Evolutionary conservation across 805 yeast genomes (phyloP), one percentile per base, ranked within the genome.

Genomic region (Nematodospora valgi): DNA sequence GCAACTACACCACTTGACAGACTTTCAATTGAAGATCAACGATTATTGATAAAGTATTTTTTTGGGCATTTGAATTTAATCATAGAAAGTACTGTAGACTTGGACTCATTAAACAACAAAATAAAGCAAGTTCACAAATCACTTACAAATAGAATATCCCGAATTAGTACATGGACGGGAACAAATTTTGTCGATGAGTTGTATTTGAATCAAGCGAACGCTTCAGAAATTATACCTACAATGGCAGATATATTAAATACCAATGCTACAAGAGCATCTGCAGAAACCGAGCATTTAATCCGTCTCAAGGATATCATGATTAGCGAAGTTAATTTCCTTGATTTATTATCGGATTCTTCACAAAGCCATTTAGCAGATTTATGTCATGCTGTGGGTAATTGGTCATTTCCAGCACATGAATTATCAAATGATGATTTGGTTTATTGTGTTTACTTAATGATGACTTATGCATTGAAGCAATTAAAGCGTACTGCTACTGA

Each of bases 401-500:
- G 89, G 88, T 71, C 74, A 35, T 84, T 84, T 52, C 80, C 81
- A 14, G 84, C 89, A 2, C 86, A 80, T 51, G 74, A 73, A 45
- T 62, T 80, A 34, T 49, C 73, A 6, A 70, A 72, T 48, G 86
- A 83, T 54, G 93, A 84, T 54, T 70, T 83, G 42, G 61, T 79
- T 5, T 74, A 72, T 48, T 74, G 82, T 48, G 82, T 78, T 4
- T 75, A 54, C 45, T 36, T 74, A 26, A 80, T 86, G 48, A 56
- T 86, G 39, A 56, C 60, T 39, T 63, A 64, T 43, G 71, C 73
- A 6, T 64, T 66, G 35, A 35, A 49, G 9, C 21, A n/a, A 8
- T 20, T 22, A 23, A 32, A 25, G 9, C 16, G 14, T 24, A 5
- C 12, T 5, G 30, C 35, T 12, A 27, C 31, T 9, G 20, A 15